Evolutionary conservation across 2,329 filamentous ascomycete species (phyloP).

Genomic region (Bipolaris bicolor): DNA sequence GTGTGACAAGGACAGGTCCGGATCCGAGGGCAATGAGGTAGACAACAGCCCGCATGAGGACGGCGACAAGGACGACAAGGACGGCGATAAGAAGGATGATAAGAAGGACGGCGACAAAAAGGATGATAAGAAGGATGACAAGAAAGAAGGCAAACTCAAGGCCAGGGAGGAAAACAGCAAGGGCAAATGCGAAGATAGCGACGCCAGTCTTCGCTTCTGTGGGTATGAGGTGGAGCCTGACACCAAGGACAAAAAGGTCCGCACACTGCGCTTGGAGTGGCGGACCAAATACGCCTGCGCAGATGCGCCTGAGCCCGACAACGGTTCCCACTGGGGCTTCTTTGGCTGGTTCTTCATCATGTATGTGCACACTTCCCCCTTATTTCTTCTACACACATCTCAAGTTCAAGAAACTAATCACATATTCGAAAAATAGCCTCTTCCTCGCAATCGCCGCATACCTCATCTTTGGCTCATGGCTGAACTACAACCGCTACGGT

Average conservation of each 20-base stretch:
- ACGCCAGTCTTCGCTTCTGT: constrained; percentile 73
- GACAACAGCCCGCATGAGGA: constrained; percentile 62
- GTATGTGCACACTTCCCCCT: constrained; percentile 59
- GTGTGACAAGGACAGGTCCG: constrained; percentile 75
- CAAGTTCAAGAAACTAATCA: constrained; percentile 12
- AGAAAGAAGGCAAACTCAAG: constrained; percentile 33
- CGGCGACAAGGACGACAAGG: constrained; percentile 53
- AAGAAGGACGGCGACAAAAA: constrained; percentile 50
- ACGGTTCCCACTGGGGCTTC: constrained; percentile 79
- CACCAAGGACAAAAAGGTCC: constrained; percentile 57
- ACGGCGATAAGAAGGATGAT: constrained; percentile 36
- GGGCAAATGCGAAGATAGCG: constrained; percentile 41
- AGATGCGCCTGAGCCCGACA: constrained; percentile 51
- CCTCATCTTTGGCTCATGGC: constrained; percentile 97
- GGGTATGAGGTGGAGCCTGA: constrained; percentile 66
- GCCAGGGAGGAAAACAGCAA: constrained; percentile 43
- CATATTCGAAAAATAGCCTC: constrained; percentile 58
- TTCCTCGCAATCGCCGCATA: constrained; percentile 88
- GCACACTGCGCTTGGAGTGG: constrained; percentile 80
- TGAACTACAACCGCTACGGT: constrained; percentile 97
- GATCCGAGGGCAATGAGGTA: constrained; percentile 72
- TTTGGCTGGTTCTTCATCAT: constrained; percentile 97
- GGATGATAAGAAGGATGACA: constrained; percentile 54
- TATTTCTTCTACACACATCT: neutral
- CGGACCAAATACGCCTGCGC: constrained; percentile 82